These are phyloP conservation scores for Colletotrichum neosansevieriae DNA, from an alignment of 2,329 filamentous ascomycete genomes.

Conservation along the genomic window DNA sequence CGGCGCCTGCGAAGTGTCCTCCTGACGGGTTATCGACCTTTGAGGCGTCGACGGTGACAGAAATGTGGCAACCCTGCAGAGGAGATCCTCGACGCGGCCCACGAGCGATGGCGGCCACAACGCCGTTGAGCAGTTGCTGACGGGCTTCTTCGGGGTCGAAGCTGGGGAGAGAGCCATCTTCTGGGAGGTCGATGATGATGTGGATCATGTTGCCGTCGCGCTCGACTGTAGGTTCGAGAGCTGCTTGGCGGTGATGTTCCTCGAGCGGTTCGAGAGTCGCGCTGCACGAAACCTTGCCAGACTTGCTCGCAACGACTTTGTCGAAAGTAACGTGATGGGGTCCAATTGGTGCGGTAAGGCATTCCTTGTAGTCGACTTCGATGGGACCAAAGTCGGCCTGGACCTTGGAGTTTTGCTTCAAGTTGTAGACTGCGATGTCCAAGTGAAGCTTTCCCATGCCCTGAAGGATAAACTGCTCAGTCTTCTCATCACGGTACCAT, in stretches of 20 bases:
- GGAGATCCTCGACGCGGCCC: constrained; percentile 86
- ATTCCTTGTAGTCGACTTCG: constrained; percentile 95
- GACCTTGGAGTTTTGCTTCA: constrained; percentile 90
- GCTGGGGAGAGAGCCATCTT: constrained; percentile 59
- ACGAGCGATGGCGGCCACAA: constrained; percentile 83
- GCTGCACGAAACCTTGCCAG: constrained; percentile 81
- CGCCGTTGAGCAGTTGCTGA: constrained; percentile 80
- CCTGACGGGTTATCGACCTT: constrained; percentile 69
- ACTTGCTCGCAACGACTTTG: constrained; percentile 82
- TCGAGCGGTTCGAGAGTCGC: constrained; percentile 74
- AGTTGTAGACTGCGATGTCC: constrained; percentile 89
- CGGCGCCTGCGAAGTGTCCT: constrained; percentile 74
- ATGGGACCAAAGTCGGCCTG: constrained; percentile 90
- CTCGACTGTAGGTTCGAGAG: constrained; percentile 59
- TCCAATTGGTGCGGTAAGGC: constrained; percentile 69
- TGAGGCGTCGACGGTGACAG: constrained; percentile 73
- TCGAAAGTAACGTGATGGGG: constrained; percentile 77
- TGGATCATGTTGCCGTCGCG: constrained; percentile 78
- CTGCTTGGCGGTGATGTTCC: constrained; percentile 49
- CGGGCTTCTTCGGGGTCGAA: constrained; percentile 64
- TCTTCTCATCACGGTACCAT: constrained; percentile 87
- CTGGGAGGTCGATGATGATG: constrained; percentile 67
- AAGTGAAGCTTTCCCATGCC: constrained; percentile 98
- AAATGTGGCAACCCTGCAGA: constrained; percentile 80
- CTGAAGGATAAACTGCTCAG: constrained; percentile 90